phyloP scores from a whole-genome alignment of 164 flowering plant species.

The Paratinospora sagittata region DNA sequence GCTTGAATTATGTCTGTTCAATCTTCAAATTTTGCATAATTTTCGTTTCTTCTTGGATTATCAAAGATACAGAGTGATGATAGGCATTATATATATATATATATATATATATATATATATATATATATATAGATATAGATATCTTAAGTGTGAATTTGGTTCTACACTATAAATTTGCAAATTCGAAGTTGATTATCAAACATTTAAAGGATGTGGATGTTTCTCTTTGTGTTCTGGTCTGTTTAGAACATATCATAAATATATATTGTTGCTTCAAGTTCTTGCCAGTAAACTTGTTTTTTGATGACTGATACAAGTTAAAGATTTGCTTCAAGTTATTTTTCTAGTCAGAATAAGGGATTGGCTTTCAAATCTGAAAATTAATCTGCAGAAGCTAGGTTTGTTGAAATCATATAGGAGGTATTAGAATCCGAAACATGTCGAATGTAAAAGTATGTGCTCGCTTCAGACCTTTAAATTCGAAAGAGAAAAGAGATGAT shows the following conservation, averaged over 20 bases:
- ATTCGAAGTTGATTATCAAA: not conserved
- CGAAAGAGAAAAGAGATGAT: too few relatives aligned
- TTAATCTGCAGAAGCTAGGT: not conserved
- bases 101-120: too few relatives aligned
- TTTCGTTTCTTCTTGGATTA: too few relatives aligned
- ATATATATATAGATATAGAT: too few relatives aligned
- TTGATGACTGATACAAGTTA: not conserved
- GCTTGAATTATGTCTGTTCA: too few relatives aligned
- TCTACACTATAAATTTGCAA: too few relatives aligned
- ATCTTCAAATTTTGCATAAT: too few relatives aligned
- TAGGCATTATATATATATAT: too few relatives aligned
- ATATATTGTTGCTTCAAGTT: not conserved
- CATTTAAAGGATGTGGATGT: not conserved
- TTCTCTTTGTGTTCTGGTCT: not conserved
- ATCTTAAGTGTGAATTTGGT: too few relatives aligned
- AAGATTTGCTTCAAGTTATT: not conserved
- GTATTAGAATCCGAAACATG: conserved; percentile 28
- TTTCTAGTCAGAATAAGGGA: not conserved
- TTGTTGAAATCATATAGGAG: not conserved
- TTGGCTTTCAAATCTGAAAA: conserved; percentile 1
- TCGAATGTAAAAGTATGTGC: too few relatives aligned
- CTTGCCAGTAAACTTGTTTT: not conserved
- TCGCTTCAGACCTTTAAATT: too few relatives aligned
- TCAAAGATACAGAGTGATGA: too few relatives aligned
- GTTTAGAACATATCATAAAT: not conserved